These are phyloP conservation scores for Chrysophaeum taylorii DNA, from an alignment of 352 stramenopile species.

Conservation along the genomic window DNA sequence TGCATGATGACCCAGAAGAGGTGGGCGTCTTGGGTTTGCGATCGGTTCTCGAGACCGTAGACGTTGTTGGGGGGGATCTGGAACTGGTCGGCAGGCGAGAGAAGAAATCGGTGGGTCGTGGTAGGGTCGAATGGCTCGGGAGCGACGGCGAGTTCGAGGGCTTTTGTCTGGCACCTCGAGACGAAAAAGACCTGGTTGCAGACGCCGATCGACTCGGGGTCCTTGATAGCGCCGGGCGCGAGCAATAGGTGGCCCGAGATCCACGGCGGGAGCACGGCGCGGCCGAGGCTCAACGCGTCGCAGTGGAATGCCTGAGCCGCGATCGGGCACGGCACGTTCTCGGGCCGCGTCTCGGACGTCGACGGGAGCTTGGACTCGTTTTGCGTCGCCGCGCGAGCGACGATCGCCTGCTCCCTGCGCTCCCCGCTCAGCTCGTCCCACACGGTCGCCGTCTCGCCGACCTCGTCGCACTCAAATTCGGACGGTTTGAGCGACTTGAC, in stretches of 20 bases:
- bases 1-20: slow-evolving; percentile 90
- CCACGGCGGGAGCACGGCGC: slow-evolving; percentile 45
- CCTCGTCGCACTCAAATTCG: slow-evolving; percentile 34
- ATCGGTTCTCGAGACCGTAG: slow-evolving; percentile 93
- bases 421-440: slow-evolving; percentile 42
- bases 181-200: slow-evolving; percentile 89
- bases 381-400: too few relatives aligned
- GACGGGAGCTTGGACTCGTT: slow-evolving; percentile 41
- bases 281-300: slow-evolving; percentile 26
- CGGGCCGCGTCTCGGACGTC: slow-evolving; percentile 31
- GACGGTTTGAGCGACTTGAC: slow-evolving; percentile 14
- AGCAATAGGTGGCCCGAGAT: slow-evolving; percentile 75
- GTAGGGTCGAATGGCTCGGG: slow-evolving; percentile 64
- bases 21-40: slow-evolving; percentile 57
- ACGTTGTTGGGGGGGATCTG: slow-evolving; percentile 87
- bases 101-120: slow-evolving; percentile 79
- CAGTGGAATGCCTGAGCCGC: slow-evolving; percentile 52
- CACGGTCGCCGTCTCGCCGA: slow-evolving; percentile 39
- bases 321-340: slow-evolving; percentile 29
- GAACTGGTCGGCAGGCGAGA: slow-evolving; percentile 87
- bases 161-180: slow-evolving; percentile 61
- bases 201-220: slow-evolving; percentile 78
- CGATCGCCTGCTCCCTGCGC: not conserved
- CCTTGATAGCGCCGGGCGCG: slow-evolving; percentile 81
- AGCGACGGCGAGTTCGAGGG: slow-evolving; percentile 62